These are phyloP conservation scores for Suillus hirtellus DNA, from an alignment of 768 basidiomycete species.

Conservation along the genomic window DNA sequence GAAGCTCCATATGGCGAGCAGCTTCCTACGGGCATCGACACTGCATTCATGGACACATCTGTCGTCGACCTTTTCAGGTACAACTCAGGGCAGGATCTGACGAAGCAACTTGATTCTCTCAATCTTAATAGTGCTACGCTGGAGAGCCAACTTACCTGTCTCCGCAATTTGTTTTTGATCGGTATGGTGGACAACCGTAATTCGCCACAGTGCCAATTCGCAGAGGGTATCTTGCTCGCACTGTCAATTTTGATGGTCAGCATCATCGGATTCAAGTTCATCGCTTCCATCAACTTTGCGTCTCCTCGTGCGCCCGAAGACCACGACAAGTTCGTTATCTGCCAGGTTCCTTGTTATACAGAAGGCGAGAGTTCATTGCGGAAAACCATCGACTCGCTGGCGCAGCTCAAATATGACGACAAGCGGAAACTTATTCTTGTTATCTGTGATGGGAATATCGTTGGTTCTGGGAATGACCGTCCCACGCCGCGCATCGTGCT, in stretches of 20 bases:
- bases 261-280: constrained; percentile 95
- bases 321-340: constrained; percentile 96
- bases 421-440: constrained; percentile 93
- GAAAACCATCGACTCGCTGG: constrained; percentile 90
- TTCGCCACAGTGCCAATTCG: constrained; percentile 89
- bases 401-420: constrained; percentile 95
- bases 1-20: constrained; percentile 48
- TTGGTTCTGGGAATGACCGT: constrained; percentile 94
- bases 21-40: constrained; percentile 42
- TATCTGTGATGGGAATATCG: constrained; percentile 98
- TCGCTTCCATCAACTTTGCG: constrained; percentile 86
- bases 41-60: constrained; percentile 68
- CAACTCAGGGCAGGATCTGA: constrained; percentile 77
- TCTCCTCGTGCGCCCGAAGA: constrained; percentile 83
- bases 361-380: constrained; percentile 88
- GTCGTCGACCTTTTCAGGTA: constrained; percentile 77
- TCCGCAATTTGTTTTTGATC: constrained; percentile 90
- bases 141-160: constrained; percentile 76
- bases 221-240: constrained; percentile 87
- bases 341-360: constrained; percentile 98
- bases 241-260: constrained; percentile 90
- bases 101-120: constrained; percentile 66
- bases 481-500: constrained; percentile 96
- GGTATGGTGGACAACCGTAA: constrained; percentile 92
- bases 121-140: constrained; percentile 62